Percentiles rank a stretch among this genome's conserved stretches.
Conservation (phyloP, 2,329 filamentous ascomycete genomes). For the Aspergillus thermomutatus region DNA sequence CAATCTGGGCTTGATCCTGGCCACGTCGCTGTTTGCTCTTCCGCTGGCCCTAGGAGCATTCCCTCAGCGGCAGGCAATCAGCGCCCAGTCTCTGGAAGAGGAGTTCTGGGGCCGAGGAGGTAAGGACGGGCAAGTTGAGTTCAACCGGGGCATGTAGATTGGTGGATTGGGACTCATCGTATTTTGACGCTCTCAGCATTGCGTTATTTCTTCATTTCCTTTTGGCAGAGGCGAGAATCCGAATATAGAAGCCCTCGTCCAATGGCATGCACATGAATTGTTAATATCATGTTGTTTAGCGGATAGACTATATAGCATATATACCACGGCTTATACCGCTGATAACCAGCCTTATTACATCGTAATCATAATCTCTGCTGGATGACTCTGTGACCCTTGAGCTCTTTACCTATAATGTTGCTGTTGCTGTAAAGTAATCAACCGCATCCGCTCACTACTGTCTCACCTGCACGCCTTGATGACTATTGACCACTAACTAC, state of each 20-base stretch:
- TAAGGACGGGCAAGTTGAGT: slow-evolving; percentile 79
- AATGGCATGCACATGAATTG: not conserved
- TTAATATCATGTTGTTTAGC: not conserved
- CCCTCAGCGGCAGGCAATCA: slow-evolving; percentile 82
- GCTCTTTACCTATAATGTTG: too few species aligned
- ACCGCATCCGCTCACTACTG: not conserved
- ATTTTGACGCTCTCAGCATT: slow-evolving; percentile 3
- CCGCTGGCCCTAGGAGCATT: slow-evolving; percentile 89
- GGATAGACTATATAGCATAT: not conserved
- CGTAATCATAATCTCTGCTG: too few species aligned
- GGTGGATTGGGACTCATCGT: not conserved
- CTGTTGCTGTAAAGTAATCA: not conserved
- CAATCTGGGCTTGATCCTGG: slow-evolving; percentile 82
- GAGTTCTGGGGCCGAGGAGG: slow-evolving; percentile 84
- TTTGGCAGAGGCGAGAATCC: slow-evolving; percentile 1
- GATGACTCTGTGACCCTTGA: not conserved
- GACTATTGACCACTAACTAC: not conserved
- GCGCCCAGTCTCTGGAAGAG: slow-evolving; percentile 71
- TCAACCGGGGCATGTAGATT: slow-evolving; percentile 83
- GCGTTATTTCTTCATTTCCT: not conserved
- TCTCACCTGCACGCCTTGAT: not conserved
- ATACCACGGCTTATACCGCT: not conserved
- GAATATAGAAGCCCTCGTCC: not conserved
- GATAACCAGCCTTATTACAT: too few species aligned
- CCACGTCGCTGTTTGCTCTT: slow-evolving; percentile 82